These are phyloP conservation scores for Diaporthe sp. DNA, from an alignment of 2,329 filamentous ascomycete species.

Conservation along the genomic window DNA sequence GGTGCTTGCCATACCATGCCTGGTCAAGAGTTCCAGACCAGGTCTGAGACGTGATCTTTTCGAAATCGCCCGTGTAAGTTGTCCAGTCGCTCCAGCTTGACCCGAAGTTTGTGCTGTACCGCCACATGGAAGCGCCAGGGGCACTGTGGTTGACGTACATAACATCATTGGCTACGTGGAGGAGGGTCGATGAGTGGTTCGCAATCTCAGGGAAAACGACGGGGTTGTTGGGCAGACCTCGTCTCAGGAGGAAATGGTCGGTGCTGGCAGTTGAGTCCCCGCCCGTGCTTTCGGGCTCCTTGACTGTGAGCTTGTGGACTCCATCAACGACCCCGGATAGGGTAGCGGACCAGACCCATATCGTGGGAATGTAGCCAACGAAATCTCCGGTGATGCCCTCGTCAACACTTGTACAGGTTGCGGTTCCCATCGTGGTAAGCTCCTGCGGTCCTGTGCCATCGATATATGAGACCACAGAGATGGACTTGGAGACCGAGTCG, in stretches of 20 bases:
- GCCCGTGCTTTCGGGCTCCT: conserved; percentile 62
- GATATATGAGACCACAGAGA: conserved; percentile 68
- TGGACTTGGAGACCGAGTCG: conserved; percentile 60
- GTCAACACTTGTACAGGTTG: conserved; percentile 30
- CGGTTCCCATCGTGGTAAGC: conserved; percentile 21
- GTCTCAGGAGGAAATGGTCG: conserved; percentile 70
- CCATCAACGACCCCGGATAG: conserved; percentile 65
- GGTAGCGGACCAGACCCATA: conserved; percentile 60
- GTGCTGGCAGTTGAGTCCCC: conserved; percentile 61
- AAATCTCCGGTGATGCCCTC: conserved; percentile 51
- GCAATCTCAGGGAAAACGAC: conserved; percentile 68
- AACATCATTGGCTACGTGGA: conserved; percentile 55
- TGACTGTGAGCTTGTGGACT: conserved; percentile 69
- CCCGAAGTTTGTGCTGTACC: conserved; percentile 74
- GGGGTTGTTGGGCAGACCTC: conserved; percentile 70
- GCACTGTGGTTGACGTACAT: conserved; percentile 68
- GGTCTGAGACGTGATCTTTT: conserved; percentile 60
- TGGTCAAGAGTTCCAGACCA: conserved; percentile 71
- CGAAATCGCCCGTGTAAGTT: conserved; percentile 66
- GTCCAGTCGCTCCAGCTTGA: conserved; percentile 71
- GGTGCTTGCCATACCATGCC: conserved; percentile 71
- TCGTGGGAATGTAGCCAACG: conserved; percentile 65
- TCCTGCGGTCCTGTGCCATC: conserved; percentile 47
- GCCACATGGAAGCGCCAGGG: conserved; percentile 71
- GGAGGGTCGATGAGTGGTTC: conserved; percentile 65